Evolutionary conservation across 371 early-diverging fungal species (phyloP).

Genomic region (Mucor velutinosus): DNA sequence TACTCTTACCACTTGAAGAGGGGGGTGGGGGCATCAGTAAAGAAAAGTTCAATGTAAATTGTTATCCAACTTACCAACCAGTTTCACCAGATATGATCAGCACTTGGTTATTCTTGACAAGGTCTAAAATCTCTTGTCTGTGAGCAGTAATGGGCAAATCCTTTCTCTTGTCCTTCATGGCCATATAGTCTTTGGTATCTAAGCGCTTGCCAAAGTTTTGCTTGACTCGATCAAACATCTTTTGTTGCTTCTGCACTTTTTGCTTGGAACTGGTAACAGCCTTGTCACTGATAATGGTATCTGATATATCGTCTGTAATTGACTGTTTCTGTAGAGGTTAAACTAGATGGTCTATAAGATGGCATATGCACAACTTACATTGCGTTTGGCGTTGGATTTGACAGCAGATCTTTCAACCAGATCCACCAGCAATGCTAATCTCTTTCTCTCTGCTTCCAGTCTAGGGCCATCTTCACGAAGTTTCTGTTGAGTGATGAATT

Average conservation of each 20-base stretch:
- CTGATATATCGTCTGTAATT: neutral
- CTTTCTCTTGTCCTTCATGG: constrained; percentile 56
- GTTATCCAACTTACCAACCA: constrained; percentile 53
- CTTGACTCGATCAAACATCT: constrained; percentile 20
- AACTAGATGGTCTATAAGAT: neutral
- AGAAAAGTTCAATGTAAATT: too few relatives aligned
- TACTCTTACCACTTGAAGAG: constrained; percentile 80
- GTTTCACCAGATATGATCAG: constrained; percentile 90
- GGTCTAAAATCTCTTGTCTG: constrained; percentile 55
- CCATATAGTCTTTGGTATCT: constrained; percentile 32
- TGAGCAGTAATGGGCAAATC: constrained; percentile 66
- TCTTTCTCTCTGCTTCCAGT: constrained; percentile 27
- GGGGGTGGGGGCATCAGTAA: too few relatives aligned
- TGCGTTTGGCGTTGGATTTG: neutral
- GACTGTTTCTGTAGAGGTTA: neutral
- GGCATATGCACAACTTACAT: constrained; percentile 4
- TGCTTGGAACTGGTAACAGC: neutral
- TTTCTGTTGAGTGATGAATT: constrained; percentile 11
- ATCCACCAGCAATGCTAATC: constrained; percentile 31
- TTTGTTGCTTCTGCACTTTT: neutral
- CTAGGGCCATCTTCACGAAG: constrained; percentile 24
- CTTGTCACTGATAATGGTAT: neutral
- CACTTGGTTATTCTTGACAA: constrained; percentile 63
- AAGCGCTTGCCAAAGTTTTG: constrained; percentile 37
- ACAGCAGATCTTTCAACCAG: constrained; percentile 23